These are phyloP conservation scores for Cryomyces minteri DNA, from an alignment of 495 filamentous ascomycete genomes.

Conservation along the genomic window DNA sequence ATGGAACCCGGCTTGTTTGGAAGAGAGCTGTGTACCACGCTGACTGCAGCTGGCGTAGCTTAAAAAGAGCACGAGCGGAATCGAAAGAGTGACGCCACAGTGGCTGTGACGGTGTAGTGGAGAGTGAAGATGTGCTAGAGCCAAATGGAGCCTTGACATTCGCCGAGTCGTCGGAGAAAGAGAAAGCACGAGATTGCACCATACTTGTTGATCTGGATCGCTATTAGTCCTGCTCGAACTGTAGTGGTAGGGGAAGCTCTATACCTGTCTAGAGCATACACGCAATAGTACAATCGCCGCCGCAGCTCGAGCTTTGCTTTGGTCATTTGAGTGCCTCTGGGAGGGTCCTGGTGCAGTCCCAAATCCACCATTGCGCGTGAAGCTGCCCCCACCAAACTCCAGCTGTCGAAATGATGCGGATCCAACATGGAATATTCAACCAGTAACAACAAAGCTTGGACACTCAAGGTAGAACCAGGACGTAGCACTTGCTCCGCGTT, in stretches of 20 bases:
- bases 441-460: conserved; percentile 70
- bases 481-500: conserved; percentile 64
- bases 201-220: conserved; percentile 52
- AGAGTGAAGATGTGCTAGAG: too few species aligned
- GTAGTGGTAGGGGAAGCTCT: conserved; percentile 10
- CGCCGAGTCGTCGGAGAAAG: conserved; percentile 77
- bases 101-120: too few species aligned
- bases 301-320: conserved; percentile 51
- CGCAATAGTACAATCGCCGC: conserved; percentile 65
- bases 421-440: conserved; percentile 79
- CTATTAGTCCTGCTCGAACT: conserved; percentile 3
- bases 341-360: conserved; percentile 76
- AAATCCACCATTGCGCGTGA: conserved; percentile 71
- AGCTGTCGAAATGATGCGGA: conserved; percentile 73
- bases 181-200: conserved; percentile 64
- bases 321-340: conserved; percentile 39
- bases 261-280: conserved; percentile 73
- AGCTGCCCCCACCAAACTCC: conserved; percentile 78
- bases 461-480: conserved; percentile 62
- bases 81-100: conserved; percentile 14
- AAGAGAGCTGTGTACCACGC: conserved; percentile 68
- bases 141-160: conserved; percentile 29
- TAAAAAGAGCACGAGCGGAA: conserved; percentile 41
- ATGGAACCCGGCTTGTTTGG: conserved; percentile 43
- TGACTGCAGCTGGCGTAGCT: conserved; percentile 61